Conservation (phyloP, 208 protist species). For the Leishmania turanica region DNA sequence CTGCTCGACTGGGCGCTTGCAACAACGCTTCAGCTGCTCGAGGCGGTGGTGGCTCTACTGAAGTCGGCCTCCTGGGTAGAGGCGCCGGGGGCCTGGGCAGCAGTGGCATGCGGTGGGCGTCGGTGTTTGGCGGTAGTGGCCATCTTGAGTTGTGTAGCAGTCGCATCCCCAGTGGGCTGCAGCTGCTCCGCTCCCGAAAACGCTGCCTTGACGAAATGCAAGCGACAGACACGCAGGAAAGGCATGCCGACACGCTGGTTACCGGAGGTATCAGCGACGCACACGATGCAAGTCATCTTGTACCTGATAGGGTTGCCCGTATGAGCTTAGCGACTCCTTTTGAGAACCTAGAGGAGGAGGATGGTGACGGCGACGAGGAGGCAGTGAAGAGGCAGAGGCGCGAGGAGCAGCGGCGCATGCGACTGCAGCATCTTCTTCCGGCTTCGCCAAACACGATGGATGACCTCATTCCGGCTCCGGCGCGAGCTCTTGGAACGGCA, state of each 20-base stretch:
- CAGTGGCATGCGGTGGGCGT: not conserved
- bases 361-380: not conserved
- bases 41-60: not conserved
- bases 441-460: conserved; percentile 11
- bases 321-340: too few species aligned
- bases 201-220: conserved; percentile 71
- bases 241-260: not conserved
- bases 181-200: conserved; percentile 63
- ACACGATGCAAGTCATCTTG: not conserved
- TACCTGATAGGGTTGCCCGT: not conserved
- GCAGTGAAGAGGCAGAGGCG: conserved; percentile 22
- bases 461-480: conserved; percentile 23
- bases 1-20: not conserved
- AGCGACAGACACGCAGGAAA: conserved; percentile 18
- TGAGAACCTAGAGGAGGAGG: not conserved
- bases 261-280: not conserved
- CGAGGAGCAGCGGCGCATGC: conserved; percentile 12
- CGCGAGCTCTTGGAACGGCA: not conserved
- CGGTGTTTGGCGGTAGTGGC: not conserved
- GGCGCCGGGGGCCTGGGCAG: not conserved
- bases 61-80: not conserved
- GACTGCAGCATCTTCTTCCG: conserved; percentile 12
- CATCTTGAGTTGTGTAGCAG: not conserved
- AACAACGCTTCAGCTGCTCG: not conserved
- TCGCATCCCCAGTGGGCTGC: conserved; percentile 30